phyloP scores from a whole-genome alignment of 495 filamentous ascomycete genomes.

The Lophium mytilinum region DNA sequence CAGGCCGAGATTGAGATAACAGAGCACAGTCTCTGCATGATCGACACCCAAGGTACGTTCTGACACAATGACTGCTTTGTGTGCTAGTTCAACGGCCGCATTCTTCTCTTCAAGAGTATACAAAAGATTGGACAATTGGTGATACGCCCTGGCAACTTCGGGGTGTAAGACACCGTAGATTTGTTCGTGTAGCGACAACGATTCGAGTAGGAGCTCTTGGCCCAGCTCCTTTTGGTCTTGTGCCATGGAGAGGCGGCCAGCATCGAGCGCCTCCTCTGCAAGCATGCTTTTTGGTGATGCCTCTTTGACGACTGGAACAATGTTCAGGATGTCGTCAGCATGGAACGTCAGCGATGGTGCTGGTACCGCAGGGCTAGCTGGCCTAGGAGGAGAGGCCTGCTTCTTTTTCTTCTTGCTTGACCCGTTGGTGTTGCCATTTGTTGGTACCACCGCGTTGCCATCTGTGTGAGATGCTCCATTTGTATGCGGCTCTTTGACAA shows the following conservation, averaged over 20 bases:
- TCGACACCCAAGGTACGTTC: conserved; percentile 93
- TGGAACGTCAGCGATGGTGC: conserved; percentile 56
- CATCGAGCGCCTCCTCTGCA: conserved; percentile 92
- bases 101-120: conserved; percentile 94
- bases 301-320: conserved; percentile 91
- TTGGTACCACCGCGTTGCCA: conserved; percentile 28
- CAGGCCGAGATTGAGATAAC: conserved; percentile 92
- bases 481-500: conserved; percentile 40
- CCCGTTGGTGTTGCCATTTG: conserved; percentile 40
- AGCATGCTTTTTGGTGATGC: conserved; percentile 78
- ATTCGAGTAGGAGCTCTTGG: conserved; percentile 91
- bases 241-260: conserved; percentile 85
- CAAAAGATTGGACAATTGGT: conserved; percentile 88
- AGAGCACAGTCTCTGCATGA: conserved; percentile 83
- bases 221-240: conserved; percentile 93
- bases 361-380: conserved; percentile 45
- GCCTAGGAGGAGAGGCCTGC: conserved; percentile 38
- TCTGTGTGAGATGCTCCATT: conserved; percentile 31
- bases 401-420: conserved; percentile 67
- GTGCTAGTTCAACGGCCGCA: conserved; percentile 86
- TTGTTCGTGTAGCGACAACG: conserved; percentile 92
- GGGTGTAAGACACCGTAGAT: conserved; percentile 98
- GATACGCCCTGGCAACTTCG: conserved; percentile 92
- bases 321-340: conserved; percentile 79
- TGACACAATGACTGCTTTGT: conserved; percentile 91